Conservation (phyloP, 1,139 yeast species). For the Debaryomyces sp. region DNA sequence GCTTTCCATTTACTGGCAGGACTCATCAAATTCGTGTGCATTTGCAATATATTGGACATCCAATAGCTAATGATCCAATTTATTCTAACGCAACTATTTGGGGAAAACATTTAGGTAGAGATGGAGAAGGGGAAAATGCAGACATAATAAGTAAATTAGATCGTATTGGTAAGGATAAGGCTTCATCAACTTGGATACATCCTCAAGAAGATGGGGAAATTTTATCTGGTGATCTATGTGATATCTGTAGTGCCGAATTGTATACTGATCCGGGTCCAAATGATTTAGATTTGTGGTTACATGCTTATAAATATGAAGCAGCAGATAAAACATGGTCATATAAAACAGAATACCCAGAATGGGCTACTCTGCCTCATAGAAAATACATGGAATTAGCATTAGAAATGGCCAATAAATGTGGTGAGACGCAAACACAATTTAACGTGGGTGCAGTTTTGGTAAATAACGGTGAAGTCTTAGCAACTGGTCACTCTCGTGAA, state of each 20-base stretch:
- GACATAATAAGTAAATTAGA: conserved; percentile 53
- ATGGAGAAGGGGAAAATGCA: conserved; percentile 50
- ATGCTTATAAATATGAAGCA: conserved; percentile 79
- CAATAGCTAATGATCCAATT: conserved; percentile 94
- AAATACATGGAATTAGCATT: conserved; percentile 67
- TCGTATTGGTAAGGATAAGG: conserved; percentile 65
- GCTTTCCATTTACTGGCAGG: conserved; percentile 87
- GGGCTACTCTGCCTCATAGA: conserved; percentile 72
- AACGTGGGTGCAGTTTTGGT: conserved; percentile 93
- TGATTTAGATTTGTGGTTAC: conserved; percentile 87
- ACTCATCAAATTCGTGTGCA: conserved; percentile 96
- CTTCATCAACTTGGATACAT: conserved; percentile 71
- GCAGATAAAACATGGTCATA: conserved; percentile 66
- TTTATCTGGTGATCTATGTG: conserved; percentile 59
- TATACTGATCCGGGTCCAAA: conserved; percentile 88
- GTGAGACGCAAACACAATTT: conserved; percentile 82
- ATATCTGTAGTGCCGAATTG: conserved; percentile 67
- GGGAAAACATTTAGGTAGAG: conserved; percentile 66
- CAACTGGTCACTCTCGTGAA: conserved; percentile 89
- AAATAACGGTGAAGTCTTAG: conserved; percentile 60
- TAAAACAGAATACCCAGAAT: conserved; percentile 77
- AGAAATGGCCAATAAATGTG: conserved; percentile 78
- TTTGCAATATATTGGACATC: conserved; percentile 80
- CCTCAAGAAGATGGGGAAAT: conserved; percentile 64
- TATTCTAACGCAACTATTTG: conserved; percentile 69